A percentile compares a stretch with the other conserved stretches of the same genome.
These are phyloP conservation scores for Corinectria fuckeliana DNA, from an alignment of 2,329 filamentous ascomycete genomes.

Conservation along the genomic window DNA sequence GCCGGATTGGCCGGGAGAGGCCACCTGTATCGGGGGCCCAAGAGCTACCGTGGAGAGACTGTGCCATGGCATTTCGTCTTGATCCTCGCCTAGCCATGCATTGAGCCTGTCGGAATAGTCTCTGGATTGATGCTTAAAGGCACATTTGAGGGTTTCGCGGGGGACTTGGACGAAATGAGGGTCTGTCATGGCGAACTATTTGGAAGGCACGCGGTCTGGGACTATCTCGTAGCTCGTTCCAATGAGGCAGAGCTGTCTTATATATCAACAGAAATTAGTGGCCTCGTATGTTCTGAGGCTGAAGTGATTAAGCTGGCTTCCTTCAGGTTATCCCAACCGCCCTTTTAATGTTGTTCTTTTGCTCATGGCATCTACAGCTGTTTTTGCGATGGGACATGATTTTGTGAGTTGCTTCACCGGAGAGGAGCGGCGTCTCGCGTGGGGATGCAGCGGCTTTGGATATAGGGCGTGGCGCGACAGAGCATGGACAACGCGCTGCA, in stretches of 20 bases:
- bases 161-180: background rate
- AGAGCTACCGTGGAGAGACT: background rate
- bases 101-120: background rate
- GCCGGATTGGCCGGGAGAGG: background rate
- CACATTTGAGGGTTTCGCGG: fast-evolving
- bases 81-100: constrained; percentile 13
- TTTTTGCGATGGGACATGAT: too few species aligned
- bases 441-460: background rate
- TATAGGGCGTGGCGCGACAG: background rate
- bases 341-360: background rate
- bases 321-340: background rate
- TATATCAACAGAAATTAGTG: background rate
- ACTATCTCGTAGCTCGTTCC: background rate
- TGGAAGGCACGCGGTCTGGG: too few species aligned
- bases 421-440: too few species aligned
- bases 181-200: background rate
- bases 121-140: background rate
- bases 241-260: background rate
- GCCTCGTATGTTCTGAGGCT: background rate
- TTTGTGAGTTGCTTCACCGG: too few species aligned
- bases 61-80: constrained; percentile 14
- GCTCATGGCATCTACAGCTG: too few species aligned
- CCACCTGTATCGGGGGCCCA: background rate
- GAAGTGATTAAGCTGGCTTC: background rate
- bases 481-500: background rate